phyloP scores from a whole-genome alignment of 2,329 filamentous ascomycete species.

The Ceratocystiopsis minuta region DNA sequence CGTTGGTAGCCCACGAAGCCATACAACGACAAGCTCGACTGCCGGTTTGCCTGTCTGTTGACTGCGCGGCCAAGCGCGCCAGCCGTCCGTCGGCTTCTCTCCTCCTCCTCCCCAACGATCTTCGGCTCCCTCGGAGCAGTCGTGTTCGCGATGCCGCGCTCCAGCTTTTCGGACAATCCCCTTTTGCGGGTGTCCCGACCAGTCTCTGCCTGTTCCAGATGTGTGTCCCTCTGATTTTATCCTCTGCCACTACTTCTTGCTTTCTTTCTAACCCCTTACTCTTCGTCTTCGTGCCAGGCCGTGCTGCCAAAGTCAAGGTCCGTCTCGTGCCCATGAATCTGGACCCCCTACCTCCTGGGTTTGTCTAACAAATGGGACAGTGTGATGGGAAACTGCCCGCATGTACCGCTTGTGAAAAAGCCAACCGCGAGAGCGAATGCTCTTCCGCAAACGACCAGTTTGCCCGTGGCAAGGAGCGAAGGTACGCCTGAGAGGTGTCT shows the following conservation, averaged over 20 bases:
- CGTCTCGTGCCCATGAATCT: background rate
- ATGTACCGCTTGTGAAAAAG: constrained; percentile 88
- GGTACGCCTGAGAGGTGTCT: constrained; percentile 25
- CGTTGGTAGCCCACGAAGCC: too few relatives aligned
- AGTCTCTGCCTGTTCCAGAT: constrained; percentile 64
- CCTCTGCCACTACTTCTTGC: background rate
- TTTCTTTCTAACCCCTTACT: background rate
- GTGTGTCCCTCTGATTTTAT: constrained; percentile 20
- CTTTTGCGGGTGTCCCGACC: constrained; percentile 58
- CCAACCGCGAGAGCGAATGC: constrained; percentile 70
- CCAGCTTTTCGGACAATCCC: constrained; percentile 30
- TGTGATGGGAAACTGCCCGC: constrained; percentile 93
- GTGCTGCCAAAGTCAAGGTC: constrained; percentile 83
- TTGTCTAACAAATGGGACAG: constrained; percentile 18
- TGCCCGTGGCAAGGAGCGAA: constrained; percentile 84
- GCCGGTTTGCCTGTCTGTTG: too few relatives aligned
- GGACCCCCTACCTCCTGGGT: background rate
- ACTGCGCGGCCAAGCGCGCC: too few relatives aligned
- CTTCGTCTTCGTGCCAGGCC: constrained; percentile 27
- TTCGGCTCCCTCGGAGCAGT: too few relatives aligned
- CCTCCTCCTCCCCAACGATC: too few relatives aligned
- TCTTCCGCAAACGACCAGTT: constrained; percentile 93
- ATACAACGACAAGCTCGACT: too few relatives aligned
- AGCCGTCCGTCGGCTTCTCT: too few relatives aligned
- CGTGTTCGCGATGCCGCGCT: constrained; percentile 18